Conservation (phyloP, 768 basidiomycete species). For the Wakefieldia striispora region DNA sequence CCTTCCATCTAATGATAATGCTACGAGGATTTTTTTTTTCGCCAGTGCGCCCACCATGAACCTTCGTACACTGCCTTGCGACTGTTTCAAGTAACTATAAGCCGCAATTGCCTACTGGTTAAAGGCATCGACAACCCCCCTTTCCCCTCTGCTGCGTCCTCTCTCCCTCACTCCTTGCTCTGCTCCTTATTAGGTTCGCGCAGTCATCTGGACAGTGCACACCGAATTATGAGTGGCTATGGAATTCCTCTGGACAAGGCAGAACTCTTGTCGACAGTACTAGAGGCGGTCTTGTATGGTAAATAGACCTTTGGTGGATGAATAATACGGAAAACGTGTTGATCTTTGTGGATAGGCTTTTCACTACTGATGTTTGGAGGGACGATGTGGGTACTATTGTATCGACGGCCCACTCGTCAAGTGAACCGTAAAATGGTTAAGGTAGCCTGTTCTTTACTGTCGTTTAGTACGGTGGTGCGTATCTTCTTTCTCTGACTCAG, state of each 20-base stretch:
- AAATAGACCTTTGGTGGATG: neutral
- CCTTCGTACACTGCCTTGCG: too few relatives aligned
- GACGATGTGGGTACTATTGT: slow-evolving; percentile 21
- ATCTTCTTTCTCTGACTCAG: neutral
- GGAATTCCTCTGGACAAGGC: slow-evolving; percentile 6
- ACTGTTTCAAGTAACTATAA: too few relatives aligned
- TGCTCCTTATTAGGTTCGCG: too few relatives aligned
- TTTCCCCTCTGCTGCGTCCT: too few relatives aligned
- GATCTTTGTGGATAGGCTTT: slow-evolving; percentile 19
- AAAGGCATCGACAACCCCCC: too few relatives aligned
- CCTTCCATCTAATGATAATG: too few relatives aligned
- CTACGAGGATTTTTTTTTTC: too few relatives aligned
- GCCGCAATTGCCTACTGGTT: too few relatives aligned
- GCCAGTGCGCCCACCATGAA: too few relatives aligned
- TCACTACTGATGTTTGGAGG: slow-evolving; percentile 31
- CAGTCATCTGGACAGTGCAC: too few relatives aligned
- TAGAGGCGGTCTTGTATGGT: slow-evolving; percentile 8
- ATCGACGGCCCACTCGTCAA: neutral
- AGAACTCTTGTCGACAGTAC: neutral
- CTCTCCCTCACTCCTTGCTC: too few relatives aligned
- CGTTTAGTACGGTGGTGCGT: slow-evolving; percentile 24
- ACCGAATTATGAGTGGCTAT: neutral
- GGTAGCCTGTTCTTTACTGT: slow-evolving; percentile 19
- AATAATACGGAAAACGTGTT: neutral
- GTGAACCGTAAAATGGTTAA: slow-evolving; percentile 16